These are phyloP conservation scores for Tetrahymena thermophila DNA, from an alignment of 73 alveolate species.

Conservation along the genomic window DNA sequence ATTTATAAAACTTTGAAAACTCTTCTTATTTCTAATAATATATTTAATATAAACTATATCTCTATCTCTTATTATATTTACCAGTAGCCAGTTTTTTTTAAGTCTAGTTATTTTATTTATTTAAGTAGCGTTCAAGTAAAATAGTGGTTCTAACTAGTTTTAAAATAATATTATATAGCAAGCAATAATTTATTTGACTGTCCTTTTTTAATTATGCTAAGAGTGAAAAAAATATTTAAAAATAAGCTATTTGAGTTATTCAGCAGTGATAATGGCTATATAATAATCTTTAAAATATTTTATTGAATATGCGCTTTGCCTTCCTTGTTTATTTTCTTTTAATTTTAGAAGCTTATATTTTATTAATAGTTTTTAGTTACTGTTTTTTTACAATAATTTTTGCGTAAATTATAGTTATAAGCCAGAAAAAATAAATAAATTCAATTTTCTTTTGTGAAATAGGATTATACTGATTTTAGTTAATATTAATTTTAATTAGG, in stretches of 20 bases:
- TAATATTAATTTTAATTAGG: not conserved
- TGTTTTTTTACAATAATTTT: not conserved
- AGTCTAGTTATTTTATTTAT: no score
- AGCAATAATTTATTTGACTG: not conserved
- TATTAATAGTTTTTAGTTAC: not conserved
- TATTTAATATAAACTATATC: no score
- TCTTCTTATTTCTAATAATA: not conserved
- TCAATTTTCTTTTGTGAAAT: not conserved
- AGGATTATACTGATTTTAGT: not conserved
- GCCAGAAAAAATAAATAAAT: not conserved
- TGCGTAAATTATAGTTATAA: not conserved
- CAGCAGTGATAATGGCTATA: not conserved
- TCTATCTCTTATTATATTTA: no score
- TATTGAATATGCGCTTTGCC: not conserved
- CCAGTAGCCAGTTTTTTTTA: no score
- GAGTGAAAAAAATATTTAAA: not conserved
- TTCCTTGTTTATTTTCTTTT: no score
- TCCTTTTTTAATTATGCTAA: not conserved
- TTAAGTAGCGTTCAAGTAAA: no score
- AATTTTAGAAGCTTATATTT: not conserved
- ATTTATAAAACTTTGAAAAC: no score
- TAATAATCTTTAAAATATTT: not conserved
- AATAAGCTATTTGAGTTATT: not conserved
- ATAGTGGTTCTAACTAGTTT: no score
- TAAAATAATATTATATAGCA: no score